A percentile compares a stretch with the other conserved stretches of the same genome.
Evolutionary conservation across 306 rosid species (phyloP).

Genomic region (Ormosia emarginata): DNA sequence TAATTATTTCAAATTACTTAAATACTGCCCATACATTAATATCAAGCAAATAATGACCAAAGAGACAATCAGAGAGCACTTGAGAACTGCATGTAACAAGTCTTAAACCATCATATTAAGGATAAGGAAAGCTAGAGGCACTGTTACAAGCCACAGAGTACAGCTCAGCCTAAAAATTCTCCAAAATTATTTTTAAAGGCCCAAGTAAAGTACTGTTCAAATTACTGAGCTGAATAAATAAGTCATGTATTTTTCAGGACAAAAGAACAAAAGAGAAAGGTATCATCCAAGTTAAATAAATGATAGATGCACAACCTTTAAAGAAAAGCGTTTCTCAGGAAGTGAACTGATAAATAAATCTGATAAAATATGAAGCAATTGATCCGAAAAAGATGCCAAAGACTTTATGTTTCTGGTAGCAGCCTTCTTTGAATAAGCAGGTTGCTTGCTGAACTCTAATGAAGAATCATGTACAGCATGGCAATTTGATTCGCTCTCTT

Average conservation of each 20-base stretch:
- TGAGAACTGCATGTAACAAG: neutral
- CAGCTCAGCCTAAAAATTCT: neutral
- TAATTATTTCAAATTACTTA: neutral
- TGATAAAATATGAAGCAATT: slow-evolving; percentile 57
- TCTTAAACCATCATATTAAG: neutral
- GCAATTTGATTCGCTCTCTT: slow-evolving; percentile 24
- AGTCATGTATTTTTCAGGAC: neutral
- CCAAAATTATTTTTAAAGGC: neutral
- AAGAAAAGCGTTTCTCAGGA: slow-evolving; percentile 38
- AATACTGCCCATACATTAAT: neutral
- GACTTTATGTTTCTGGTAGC: slow-evolving; percentile 71
- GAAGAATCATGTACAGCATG: slow-evolving; percentile 27
- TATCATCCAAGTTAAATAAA: slow-evolving; percentile 4
- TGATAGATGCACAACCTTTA: slow-evolving; percentile 57
- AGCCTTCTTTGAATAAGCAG: slow-evolving; percentile 69
- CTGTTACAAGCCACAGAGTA: neutral
- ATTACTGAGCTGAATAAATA: slow-evolving; percentile 2
- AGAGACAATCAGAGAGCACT: neutral
- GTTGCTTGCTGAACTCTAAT: slow-evolving; percentile 32
- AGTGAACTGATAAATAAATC: slow-evolving; percentile 63
- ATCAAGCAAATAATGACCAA: slow-evolving; percentile 5
- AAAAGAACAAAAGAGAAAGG: neutral
- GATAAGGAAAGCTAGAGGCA: slow-evolving; percentile 5
- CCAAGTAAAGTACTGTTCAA: neutral
- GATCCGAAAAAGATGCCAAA: slow-evolving; percentile 56